Evolutionary conservation across 495 filamentous ascomycete species (phyloP), one percentile per base, ranked within the genome.

Genomic region (Podospora tetraspora): DNA sequence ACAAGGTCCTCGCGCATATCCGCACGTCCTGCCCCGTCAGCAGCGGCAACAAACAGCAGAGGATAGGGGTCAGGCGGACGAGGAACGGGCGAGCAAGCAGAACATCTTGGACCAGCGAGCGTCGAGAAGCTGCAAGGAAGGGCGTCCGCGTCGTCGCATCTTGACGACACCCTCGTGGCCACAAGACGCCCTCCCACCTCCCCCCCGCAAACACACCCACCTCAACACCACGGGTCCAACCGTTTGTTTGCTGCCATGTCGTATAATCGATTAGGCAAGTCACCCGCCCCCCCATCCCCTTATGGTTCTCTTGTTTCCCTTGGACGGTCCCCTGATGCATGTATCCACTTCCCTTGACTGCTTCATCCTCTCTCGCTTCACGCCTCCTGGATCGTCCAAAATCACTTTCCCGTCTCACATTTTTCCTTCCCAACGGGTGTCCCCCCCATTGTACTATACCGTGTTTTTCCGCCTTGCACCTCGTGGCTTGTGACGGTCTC

Each of bases 201-300:
- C 63, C 27, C 27, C 57, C n/a, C 29, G 52, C 37, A 66, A 57
- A 66, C 64, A 52, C 56, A 52, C 10, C 32, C 27, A 25, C 27
- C 56, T 64, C 62, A 23, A 32, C 32, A 12, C 29, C 43, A 22
- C 22, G 12, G 62, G 43, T 25, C 62, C 43, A n/a, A 57, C 29
- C 64, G 64, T 59, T 52, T 59, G 29, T 16, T 61, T 23, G 64
- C 70, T 75, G 81, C 76, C 80, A 86, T 86, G 84, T 85, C 88
- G 76, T 91, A 91, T 81, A 90, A 91, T 84, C 87, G 88, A 66
- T 79, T 91, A 84, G 86, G 89, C 88, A 81, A 81, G 89, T 88
- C 68, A 71, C 68, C 64, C 68, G 27, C 61, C 70, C 71, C 68
- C 66, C 69, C 69, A 59, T 69, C 68, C 62, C 43, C 43, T 52